phyloP scores from a whole-genome alignment of 1,284 basidiomycete genomes.

The Lentinula novae-zelandiae region DNA sequence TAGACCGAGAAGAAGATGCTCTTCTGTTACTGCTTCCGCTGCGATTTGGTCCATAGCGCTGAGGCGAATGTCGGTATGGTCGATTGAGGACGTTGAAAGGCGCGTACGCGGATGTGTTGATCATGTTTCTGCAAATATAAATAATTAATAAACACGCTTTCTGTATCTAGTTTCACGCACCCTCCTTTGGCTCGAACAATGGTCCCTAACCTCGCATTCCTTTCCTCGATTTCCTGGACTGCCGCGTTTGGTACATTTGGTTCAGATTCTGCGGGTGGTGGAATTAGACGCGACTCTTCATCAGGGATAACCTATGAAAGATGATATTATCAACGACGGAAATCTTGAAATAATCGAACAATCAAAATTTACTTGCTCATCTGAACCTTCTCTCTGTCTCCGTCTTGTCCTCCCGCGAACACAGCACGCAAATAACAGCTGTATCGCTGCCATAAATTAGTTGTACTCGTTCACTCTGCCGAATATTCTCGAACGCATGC shows the following conservation, averaged over 20 bases:
- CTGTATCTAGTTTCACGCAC: not conserved
- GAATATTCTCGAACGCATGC: too few relatives aligned
- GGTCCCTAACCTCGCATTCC: not conserved
- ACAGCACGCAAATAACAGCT: not conserved
- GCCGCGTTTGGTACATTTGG: not conserved
- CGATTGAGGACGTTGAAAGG: not conserved
- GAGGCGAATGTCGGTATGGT: not conserved
- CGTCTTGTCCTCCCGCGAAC: not conserved
- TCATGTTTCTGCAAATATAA: not conserved
- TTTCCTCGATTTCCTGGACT: not conserved
- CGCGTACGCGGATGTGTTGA: not conserved
- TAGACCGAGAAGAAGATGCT: not conserved
- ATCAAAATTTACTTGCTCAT: not conserved
- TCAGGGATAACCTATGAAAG: not conserved
- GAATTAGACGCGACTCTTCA: constrained; percentile 3
- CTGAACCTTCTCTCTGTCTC: not conserved
- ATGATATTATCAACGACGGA: not conserved
- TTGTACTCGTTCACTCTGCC: too few relatives aligned
- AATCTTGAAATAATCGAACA: not conserved
- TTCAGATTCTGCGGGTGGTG: not conserved
- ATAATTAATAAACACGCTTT: not conserved
- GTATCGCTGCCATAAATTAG: not conserved
- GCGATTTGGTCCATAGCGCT: not conserved
- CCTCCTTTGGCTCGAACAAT: not conserved
- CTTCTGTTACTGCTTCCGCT: not conserved